Percentiles rank a stretch among this genome's conserved stretches.
Conservation (phyloP, 257 asterid species). For the Solanum neorickii region DNA sequence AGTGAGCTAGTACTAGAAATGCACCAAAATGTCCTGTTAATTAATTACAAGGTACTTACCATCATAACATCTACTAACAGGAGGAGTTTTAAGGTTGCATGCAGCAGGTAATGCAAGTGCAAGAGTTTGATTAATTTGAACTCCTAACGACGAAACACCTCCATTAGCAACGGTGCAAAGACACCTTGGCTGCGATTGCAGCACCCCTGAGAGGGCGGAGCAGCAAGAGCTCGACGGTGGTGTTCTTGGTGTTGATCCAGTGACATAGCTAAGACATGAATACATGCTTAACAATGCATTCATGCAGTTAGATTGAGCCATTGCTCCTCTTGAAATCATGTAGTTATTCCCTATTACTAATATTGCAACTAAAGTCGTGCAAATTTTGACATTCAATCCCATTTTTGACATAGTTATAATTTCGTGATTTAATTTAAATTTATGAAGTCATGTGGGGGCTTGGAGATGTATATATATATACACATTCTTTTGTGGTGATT, state of each 20-base stretch:
- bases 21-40: neutral
- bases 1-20: neutral
- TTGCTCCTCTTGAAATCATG: conserved; percentile 4
- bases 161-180: conserved; percentile 44
- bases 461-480: neutral
- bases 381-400: conserved; percentile 14
- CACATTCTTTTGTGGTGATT: neutral
- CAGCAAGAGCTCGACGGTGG: conserved; percentile 60
- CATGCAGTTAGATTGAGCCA: conserved; percentile 48
- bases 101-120: conserved; percentile 46
- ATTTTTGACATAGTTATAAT: conserved; percentile 2
- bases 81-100: conserved; percentile 54
- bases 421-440: neutral
- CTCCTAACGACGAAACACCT: conserved; percentile 37
- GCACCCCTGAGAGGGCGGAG: conserved; percentile 39
- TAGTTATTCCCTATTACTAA: neutral
- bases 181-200: conserved; percentile 49
- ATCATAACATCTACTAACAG: conserved; percentile 39
- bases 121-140: conserved; percentile 40
- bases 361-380: neutral
- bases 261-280: conserved; percentile 55
- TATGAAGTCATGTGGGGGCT: neutral
- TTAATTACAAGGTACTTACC: conserved; percentile 17
- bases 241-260: conserved; percentile 26
- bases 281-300: conserved; percentile 45